These are phyloP conservation scores for Selaginella moellendorffii DNA, from an alignment of 75 land plant genomes.

Conservation along the genomic window DNA sequence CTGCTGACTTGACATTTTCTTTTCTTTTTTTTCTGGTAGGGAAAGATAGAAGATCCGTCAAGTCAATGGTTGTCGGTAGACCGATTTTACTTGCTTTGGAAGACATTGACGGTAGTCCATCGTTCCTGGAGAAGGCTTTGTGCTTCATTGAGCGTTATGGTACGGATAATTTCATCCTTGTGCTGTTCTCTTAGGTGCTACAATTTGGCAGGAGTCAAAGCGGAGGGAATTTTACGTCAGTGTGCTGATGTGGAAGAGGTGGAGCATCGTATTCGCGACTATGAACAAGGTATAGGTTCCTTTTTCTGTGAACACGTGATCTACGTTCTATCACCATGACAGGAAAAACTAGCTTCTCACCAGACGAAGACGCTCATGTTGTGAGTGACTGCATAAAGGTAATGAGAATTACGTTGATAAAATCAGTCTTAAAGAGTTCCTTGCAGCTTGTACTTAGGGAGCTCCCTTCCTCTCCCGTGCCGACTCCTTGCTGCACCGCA, in stretches of 20 bases:
- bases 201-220: constrained; percentile 58
- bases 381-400: constrained; percentile 98
- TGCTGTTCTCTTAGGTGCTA: no score
- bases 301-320: no score
- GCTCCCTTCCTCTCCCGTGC: constrained; percentile 97
- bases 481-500: constrained; percentile 99
- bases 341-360: constrained; percentile 65
- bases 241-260: constrained; percentile 99
- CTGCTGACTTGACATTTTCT: neutral
- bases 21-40: constrained; percentile 24
- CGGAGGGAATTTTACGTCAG: constrained; percentile 90
- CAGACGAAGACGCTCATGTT: constrained; percentile 95
- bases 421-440: neutral
- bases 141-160: constrained; percentile 70
- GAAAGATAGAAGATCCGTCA: constrained; percentile 58
- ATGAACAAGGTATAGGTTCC: constrained; percentile 67
- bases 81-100: constrained; percentile 95
- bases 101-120: constrained; percentile 91
- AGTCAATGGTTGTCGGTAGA: constrained; percentile 71
- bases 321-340: constrained; percentile 18
- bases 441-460: constrained; percentile 84
- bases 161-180: no score
- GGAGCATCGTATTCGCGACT: constrained; percentile 73
- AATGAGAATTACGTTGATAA: no score
- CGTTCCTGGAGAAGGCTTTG: constrained; percentile 92